Conservation (phyloP, 202 grass and related monocot genomes). For the Zizania palustris region DNA sequence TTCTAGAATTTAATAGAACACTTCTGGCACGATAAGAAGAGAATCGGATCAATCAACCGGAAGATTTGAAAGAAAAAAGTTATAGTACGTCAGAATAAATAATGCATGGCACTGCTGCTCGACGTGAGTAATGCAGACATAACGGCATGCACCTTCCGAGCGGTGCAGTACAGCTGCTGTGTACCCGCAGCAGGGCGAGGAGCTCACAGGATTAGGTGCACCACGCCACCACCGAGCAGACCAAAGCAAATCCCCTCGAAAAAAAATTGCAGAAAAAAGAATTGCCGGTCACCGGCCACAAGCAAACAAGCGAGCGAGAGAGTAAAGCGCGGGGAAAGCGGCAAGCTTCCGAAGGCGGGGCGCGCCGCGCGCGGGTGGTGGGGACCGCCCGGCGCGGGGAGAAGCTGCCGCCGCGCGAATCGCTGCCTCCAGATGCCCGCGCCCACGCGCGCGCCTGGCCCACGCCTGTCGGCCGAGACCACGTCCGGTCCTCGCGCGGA, state of each 20-base stretch:
- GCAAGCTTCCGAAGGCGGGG: conserved; percentile 30
- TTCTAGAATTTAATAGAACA: not conserved
- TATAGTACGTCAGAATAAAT: not conserved
- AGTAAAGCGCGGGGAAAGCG: conserved; percentile 40
- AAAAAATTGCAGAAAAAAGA: not conserved
- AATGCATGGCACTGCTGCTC: not conserved
- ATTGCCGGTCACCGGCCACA: not conserved
- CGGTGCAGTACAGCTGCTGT: not conserved
- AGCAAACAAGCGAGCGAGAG: not conserved
- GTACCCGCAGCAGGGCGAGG: not conserved
- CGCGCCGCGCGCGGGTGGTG: conserved; percentile 9
- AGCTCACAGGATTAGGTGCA: conserved; percentile 7
- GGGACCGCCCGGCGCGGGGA: conserved; percentile 40
- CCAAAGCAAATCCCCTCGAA: not conserved
- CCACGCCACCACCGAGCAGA: conserved; percentile 12
- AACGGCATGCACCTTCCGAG: not conserved
- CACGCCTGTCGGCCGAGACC: conserved; percentile 58
- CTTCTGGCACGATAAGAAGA: not conserved
- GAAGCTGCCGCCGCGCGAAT: conserved; percentile 54
- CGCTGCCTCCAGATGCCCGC: conserved; percentile 59
- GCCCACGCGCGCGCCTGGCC: conserved; percentile 41
- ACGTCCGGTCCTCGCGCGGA: conserved; percentile 43
- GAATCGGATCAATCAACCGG: not conserved
- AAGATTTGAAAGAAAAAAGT: not conserved
- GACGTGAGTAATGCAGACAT: not conserved